These are phyloP conservation scores for Laguncularia racemosa DNA, from an alignment of 345 rosid species.

Conservation along the genomic window DNA sequence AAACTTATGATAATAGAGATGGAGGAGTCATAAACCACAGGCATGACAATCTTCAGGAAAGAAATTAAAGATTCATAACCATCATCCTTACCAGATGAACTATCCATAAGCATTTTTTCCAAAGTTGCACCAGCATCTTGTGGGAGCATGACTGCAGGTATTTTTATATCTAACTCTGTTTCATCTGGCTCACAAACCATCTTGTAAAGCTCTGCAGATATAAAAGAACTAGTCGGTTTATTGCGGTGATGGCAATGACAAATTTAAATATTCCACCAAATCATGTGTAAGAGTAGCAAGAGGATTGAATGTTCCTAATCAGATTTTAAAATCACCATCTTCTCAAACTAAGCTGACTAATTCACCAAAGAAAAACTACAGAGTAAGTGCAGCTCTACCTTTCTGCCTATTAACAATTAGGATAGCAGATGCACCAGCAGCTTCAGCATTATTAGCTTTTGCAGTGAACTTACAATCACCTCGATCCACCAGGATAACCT, in stretches of 20 bases:
- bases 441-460: constrained; percentile 84
- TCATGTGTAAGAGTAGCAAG: too few species aligned
- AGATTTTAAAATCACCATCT: too few species aligned
- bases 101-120: constrained; percentile 49
- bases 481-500: constrained; percentile 84
- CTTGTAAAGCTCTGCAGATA: constrained; percentile 77
- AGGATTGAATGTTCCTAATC: too few species aligned
- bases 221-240: constrained; percentile 1
- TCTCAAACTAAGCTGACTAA: not conserved
- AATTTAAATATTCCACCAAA: too few species aligned
- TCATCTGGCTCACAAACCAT: constrained; percentile 99
- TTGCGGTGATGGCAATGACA: not conserved
- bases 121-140: constrained; percentile 90
- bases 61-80: not conserved
- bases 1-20: not conserved
- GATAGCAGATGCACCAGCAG: constrained; percentile 88
- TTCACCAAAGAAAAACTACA: not conserved
- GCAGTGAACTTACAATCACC: constrained; percentile 84
- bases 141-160: constrained; percentile 94
- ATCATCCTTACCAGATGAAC: constrained; percentile 50
- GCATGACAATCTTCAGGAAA: not conserved
- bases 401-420: constrained; percentile 85
- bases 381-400: constrained; percentile 32
- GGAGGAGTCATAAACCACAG: not conserved
- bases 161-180: constrained; percentile 78